Evolutionary conservation across 257 asterid species (phyloP), one percentile per base, ranked within the genome.

Genomic region (Perilla frutescens): DNA sequence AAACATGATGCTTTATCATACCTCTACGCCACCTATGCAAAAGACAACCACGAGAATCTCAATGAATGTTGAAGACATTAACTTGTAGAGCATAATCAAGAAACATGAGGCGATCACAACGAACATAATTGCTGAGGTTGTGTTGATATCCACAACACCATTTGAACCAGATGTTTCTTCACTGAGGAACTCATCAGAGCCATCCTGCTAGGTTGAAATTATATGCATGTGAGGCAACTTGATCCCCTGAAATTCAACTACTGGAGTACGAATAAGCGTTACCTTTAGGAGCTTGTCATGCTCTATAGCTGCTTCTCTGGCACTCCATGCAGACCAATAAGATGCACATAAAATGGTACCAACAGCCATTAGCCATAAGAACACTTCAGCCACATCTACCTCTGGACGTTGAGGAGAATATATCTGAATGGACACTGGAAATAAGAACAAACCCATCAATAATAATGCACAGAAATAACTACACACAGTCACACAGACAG

Each of bases 281-380:
- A 91, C 98, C 94, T 93, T 89, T 55, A 91, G 73, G 73, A 85
- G 87, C 81, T 89, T 91, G 78, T 91, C 97, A 66, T 87, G 91
- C 83, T 91, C 98, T 66, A 83, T 65, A 68, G 94, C 91, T 59
- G 93, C 89, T 83, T 93, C 96, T 79, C 88, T 86, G 43, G 98
- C 97, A 66, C 86, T 88, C 96, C 96, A 89, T n/a, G 98, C 96
- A 32, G 98, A 93, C 98, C 98, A 93, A 79, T 88, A 93, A 54
- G 97, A 91, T 32, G 96, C 93, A 51, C 92, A 89, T 70, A 89
- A 81, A 77, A 93, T 89, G 62, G 97, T 89, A 37, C 97, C 93
- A 36, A 89, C 96, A 20, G 97, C 98, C 97, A 93, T 93, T 65
- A 93, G 86, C 97, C 97, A 93, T 68, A 93, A 74, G 73, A 93